phyloP scores from a whole-genome alignment of 2,329 filamentous ascomycete species.

The Sclerotinia sclerotiorum region DNA sequence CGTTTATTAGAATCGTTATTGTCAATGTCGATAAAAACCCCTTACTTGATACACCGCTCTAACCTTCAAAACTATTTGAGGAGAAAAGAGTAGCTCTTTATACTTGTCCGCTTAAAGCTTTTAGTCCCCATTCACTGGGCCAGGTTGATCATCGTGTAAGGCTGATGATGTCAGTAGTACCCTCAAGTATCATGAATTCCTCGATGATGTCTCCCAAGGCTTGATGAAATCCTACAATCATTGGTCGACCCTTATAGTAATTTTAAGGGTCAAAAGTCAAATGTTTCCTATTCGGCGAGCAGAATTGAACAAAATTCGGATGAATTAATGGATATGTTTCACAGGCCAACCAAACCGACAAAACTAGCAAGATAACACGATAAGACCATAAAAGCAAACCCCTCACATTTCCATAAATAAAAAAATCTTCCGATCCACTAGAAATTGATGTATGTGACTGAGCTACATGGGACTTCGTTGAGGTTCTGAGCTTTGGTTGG shows the following conservation, averaged over 20 bases:
- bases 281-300: constrained; percentile 5
- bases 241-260: constrained; percentile 1
- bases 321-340: constrained; percentile 16
- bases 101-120: neutral
- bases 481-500: constrained; percentile 20
- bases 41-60: neutral
- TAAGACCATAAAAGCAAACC: constrained; percentile 15
- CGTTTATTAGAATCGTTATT: neutral
- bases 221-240: neutral
- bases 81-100: constrained; percentile 12
- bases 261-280: constrained; percentile 9
- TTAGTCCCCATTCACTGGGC: neutral
- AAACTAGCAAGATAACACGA: constrained; percentile 14
- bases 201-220: neutral
- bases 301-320: neutral
- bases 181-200: neutral
- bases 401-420: constrained; percentile 19
- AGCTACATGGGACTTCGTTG: neutral
- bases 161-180: constrained; percentile 14
- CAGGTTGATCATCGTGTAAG: constrained; percentile 4
- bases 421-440: constrained; percentile 16
- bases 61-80: neutral
- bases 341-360: constrained; percentile 18
- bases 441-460: neutral
- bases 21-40: neutral